These are phyloP conservation scores for Cucurbita moschata DNA, from an alignment of 306 rosid genomes.

Conservation along the genomic window DNA sequence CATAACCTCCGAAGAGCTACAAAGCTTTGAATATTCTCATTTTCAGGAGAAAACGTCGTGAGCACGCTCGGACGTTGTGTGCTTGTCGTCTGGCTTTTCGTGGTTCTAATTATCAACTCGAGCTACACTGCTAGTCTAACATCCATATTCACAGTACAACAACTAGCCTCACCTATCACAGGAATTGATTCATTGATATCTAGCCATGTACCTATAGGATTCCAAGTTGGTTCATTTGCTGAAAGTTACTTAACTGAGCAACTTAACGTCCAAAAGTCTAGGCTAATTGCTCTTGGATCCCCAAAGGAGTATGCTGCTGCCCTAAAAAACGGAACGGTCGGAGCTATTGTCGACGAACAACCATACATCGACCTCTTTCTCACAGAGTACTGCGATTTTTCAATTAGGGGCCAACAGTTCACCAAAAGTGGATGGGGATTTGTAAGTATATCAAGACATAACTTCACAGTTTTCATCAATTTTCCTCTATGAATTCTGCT, in stretches of 20 bases:
- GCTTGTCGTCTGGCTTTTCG: constrained; percentile 36
- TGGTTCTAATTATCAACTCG: constrained; percentile 32
- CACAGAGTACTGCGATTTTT: constrained; percentile 25
- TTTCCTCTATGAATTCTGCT: neutral
- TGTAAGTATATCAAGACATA: constrained; percentile 18
- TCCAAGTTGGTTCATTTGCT: constrained; percentile 40
- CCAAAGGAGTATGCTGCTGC: constrained; percentile 34
- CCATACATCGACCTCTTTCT: constrained; percentile 40
- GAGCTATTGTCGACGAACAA: constrained; percentile 35
- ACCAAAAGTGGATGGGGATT: constrained; percentile 50
- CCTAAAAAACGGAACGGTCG: constrained; percentile 25
- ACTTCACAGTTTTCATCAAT: neutral
- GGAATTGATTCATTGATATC: constrained; percentile 32
- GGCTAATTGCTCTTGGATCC: constrained; percentile 46
- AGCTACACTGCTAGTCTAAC: constrained; percentile 48
- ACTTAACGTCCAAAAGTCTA: constrained; percentile 22
- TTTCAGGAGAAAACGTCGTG: constrained; percentile 35
- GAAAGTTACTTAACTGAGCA: constrained; percentile 25
- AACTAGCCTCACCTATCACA: constrained; percentile 29
- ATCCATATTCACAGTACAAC: constrained; percentile 37
- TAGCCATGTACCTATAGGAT: constrained; percentile 27
- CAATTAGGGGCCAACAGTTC: constrained; percentile 25
- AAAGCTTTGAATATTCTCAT: neutral
- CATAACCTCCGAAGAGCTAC: neutral
- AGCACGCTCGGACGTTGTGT: constrained; percentile 28